A percentile compares a stretch with the other conserved stretches of the same genome.
Evolutionary conservation across 192 early-diverging fungal genomes (phyloP).

Genomic region (Geranomyces variabilis): DNA sequence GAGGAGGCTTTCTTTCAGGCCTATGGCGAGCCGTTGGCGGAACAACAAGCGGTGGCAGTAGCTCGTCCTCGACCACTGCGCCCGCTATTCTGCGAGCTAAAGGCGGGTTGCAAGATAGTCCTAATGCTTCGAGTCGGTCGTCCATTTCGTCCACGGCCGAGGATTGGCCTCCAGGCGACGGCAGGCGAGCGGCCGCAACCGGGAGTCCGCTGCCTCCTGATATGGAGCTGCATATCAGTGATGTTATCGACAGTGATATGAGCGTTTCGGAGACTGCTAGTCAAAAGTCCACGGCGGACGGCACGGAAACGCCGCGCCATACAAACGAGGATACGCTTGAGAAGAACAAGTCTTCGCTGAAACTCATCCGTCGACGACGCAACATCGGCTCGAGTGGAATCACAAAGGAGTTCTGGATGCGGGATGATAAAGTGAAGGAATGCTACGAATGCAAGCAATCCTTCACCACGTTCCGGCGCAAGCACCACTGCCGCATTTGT

Average conservation of each 20-base stretch:
- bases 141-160: background rate
- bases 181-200: background rate
- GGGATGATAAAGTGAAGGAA: constrained; percentile 77
- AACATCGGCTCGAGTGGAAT: constrained; percentile 37
- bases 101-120: background rate
- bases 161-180: background rate
- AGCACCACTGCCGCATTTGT: constrained; percentile 83
- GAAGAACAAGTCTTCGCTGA: constrained; percentile 33
- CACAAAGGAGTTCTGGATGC: constrained; percentile 76
- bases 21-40: constrained; percentile 32
- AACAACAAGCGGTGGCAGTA: constrained; percentile 1
- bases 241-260: constrained; percentile 18
- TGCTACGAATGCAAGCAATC: constrained; percentile 80
- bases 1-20: constrained; percentile 26
- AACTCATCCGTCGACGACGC: constrained; percentile 36
- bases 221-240: constrained; percentile 2
- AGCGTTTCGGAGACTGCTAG: constrained; percentile 17
- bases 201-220: background rate
- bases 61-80: background rate
- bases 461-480: constrained; percentile 71
- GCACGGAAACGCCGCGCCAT: background rate
- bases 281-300: background rate
- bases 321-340: constrained; percentile 17
- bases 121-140: background rate
- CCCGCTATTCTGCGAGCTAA: background rate